Base-by-base conservation (phyloP, 768 basidiomycete species). In the Gymnopilus dilepis region DNA sequence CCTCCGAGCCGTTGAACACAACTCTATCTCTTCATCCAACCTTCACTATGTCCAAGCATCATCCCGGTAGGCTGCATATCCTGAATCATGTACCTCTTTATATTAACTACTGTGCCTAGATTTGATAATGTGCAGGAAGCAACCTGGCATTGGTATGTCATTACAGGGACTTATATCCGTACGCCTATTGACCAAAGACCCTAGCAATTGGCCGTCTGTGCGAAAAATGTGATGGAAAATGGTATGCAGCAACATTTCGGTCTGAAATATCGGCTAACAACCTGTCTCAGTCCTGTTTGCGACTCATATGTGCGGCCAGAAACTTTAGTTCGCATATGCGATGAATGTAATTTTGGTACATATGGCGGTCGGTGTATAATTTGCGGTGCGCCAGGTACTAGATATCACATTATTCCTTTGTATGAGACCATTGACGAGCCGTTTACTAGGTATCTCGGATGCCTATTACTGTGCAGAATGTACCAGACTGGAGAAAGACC, bases 161-260 rank as follows among this genome's bases (percentile, higher is more conserved):
- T 31, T 28, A 12, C 31, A 19, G 17, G 41, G n/a, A n/a, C 15
- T 28, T 41, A 33, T 50, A 21, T 28, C n/a, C 22, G 8, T 42
- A 21, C 55, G 26, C 58, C 43, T 56, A 53, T 15, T 42, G 11
- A 17, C 6, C 38, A 37, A 28, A 30, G 21, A 40, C 59, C 21
- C 17, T 67, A 97, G 97, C 97, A 48, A 97, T 99, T 69, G 97
- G 97, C 41, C 92, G 97, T 69, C 84, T 98, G 54, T 99, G 97
- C 76, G 97, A 99, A 79, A 98, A 98, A 76, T 98, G 96, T 71
- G 97, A 99, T 73, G 97, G 97, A 53, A 99, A 99, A 88, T 99
- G 97, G 97, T 97, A 69, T 62, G 89, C 72, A 2, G 6, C 19
- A n/a, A 24, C 33, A 8, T 22, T 11, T 30, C 47, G 17, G n/a